phyloP scores from a whole-genome alignment of 1,284 basidiomycete species.

The Baeospora myosura region DNA sequence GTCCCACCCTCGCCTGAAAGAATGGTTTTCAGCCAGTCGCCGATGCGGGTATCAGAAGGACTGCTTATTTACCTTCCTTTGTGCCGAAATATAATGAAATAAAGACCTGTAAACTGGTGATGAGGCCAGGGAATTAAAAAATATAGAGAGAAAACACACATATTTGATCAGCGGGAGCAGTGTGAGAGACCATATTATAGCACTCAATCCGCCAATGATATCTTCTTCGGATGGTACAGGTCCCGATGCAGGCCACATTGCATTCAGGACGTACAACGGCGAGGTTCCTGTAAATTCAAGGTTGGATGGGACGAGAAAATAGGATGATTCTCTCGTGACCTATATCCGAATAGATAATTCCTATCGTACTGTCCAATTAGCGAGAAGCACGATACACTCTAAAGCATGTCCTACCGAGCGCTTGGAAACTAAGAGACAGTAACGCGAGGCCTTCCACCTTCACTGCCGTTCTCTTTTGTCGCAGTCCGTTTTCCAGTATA shows the following conservation, averaged over 20 bases:
- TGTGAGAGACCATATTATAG: slow-evolving; percentile 59
- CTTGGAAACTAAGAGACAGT: slow-evolving; percentile 26
- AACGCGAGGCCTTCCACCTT: slow-evolving; percentile 26
- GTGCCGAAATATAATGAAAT: slow-evolving; percentile 56
- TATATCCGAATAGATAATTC: slow-evolving; percentile 64
- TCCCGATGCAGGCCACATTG: slow-evolving; percentile 47
- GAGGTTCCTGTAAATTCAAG: slow-evolving; percentile 32
- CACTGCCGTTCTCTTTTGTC: slow-evolving; percentile 23
- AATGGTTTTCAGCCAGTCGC: neutral
- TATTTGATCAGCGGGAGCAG: slow-evolving; percentile 63
- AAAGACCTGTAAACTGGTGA: slow-evolving; percentile 31
- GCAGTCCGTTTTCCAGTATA: neutral
- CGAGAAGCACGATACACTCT: no score
- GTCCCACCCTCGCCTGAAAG: slow-evolving; percentile 52
- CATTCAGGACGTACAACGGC: slow-evolving; percentile 58
- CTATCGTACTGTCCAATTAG: no score
- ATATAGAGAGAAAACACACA: slow-evolving; percentile 31
- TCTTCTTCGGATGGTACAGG: slow-evolving; percentile 47
- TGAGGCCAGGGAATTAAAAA: neutral
- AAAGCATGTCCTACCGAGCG: slow-evolving; percentile 32
- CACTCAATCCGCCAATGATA: slow-evolving; percentile 51
- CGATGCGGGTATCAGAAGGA: neutral
- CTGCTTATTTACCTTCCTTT: slow-evolving; percentile 42
- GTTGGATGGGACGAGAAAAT: neutral
- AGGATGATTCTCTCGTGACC: slow-evolving; percentile 16